phyloP scores from a whole-genome alignment of 495 filamentous ascomycete genomes.

The Parathielavia hyrcaniae region DNA sequence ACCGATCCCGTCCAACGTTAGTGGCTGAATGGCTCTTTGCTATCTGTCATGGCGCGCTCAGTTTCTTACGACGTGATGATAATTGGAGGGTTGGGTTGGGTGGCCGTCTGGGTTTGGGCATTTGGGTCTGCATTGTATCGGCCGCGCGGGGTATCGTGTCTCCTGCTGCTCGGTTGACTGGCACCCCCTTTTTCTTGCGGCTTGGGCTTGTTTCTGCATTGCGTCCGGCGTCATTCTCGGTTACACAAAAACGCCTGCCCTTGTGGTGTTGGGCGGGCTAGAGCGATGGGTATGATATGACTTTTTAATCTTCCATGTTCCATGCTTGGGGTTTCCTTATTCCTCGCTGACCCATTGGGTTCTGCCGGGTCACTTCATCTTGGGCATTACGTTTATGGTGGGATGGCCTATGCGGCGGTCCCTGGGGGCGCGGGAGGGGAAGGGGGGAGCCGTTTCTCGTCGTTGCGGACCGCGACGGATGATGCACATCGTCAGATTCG shows the following conservation, averaged over 20 bases:
- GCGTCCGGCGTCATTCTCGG: conserved; percentile 34
- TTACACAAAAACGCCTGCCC: conserved; percentile 28
- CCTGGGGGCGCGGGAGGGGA: no score
- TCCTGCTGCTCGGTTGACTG: not conserved
- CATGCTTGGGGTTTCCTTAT: conserved; percentile 7
- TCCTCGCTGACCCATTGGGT: not conserved
- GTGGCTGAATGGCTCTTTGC: not conserved
- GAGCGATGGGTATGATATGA: conserved; percentile 14
- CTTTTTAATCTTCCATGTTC: conserved; percentile 7
- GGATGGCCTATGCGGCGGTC: no score
- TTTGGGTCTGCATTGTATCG: conserved; percentile 16
- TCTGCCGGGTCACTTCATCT: no score
- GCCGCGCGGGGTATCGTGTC: conserved; percentile 1
- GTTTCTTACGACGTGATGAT: conserved; percentile 28
- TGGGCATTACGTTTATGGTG: no score
- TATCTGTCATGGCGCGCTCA: not conserved
- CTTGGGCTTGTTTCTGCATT: conserved; percentile 28
- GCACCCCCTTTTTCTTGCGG: conserved; percentile 13
- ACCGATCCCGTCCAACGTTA: not conserved
- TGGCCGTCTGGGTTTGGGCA: conserved; percentile 4
- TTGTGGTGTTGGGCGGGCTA: conserved; percentile 13
- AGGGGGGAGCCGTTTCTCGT: no score
- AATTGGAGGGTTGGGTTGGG: conserved; percentile 13
- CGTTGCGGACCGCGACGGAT: no score
- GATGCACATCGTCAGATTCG: no score